phyloP scores from a whole-genome alignment of 192 early-diverging fungal species.

The Podila horticola region DNA sequence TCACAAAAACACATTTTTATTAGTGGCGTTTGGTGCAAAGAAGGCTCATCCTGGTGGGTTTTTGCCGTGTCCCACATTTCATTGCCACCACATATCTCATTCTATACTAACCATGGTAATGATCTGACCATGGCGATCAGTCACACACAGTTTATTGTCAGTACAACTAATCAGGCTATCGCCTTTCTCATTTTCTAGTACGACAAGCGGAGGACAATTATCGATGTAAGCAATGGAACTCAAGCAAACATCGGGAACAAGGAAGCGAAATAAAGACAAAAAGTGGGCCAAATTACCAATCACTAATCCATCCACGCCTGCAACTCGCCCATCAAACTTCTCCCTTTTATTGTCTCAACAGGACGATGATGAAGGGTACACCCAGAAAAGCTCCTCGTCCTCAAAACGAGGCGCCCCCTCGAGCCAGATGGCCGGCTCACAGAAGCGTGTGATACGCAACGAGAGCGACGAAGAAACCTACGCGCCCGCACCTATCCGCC shows the following conservation, averaged over 20 bases:
- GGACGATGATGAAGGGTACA: slow-evolving; percentile 13
- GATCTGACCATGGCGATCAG: no score
- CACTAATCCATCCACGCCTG: no score
- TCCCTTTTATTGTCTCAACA: no score
- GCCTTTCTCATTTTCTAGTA: not conserved
- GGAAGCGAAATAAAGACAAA: not conserved
- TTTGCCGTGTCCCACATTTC: no score
- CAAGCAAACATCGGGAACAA: not conserved
- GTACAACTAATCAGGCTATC: not conserved
- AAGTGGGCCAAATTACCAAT: no score
- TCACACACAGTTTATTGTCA: no score
- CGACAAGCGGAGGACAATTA: slow-evolving; percentile 20
- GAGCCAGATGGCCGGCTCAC: slow-evolving; percentile 26
- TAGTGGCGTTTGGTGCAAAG: no score
- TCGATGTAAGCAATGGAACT: slow-evolving; percentile 17
- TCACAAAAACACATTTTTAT: no score
- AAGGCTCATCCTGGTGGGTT: no score
- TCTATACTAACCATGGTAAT: no score
- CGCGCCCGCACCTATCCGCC: not conserved
- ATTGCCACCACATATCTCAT: no score
- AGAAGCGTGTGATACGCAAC: slow-evolving; percentile 29
- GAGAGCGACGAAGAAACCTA: slow-evolving; percentile 31
- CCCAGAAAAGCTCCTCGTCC: not conserved
- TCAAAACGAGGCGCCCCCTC: slow-evolving; percentile 3
- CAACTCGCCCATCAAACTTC: no score